Base-by-base conservation (phyloP, 768 basidiomycete species). In the Mycena haematopus region DNA sequence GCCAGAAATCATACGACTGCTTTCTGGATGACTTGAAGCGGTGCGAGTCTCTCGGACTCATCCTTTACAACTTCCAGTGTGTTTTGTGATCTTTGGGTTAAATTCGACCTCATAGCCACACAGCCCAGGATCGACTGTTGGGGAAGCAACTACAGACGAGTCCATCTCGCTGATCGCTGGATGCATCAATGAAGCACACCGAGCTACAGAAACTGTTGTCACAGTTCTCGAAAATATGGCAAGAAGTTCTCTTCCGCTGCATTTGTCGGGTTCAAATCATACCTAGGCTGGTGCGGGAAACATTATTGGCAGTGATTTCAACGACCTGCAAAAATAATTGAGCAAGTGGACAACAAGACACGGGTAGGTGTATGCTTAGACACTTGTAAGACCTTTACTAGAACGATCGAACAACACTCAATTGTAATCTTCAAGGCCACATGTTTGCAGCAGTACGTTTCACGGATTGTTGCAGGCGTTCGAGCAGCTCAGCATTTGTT, bases 211-310 rank as follows among this genome's bases (percentile, higher is more conserved):
- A 11, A 75, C 68, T 8, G 84, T 94, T 9, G 80, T 84, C 1
- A 82, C 80, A 11, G 88, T 95, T 8, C 75, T 96, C 5, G 93
- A 95, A 73, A 93, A 92, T 69, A 96, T 95, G 94, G 93, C 84
- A 52, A 44, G 71, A 52, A 10, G 38, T 49, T 5, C 42, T 44
- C 53, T 8, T n/a, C 36, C 27, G 25, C 25, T 14, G 13, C 27
- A 40, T 56, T 29, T 52, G 8, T 27, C 47, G 10, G 24, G 21
- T 47, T 56, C 50, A 56, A 35, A 17, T 14, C 8, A 22, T 6
- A 1, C 17, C 1, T 11, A 94, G 91, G 91, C 91, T 1, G 93
- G 93, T 17, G 82, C 88, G 17, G 88, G 88, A 5, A 94, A 93
- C 67, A 82, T 92, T 46, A 81, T 95, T 47, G 93, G 93, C 0